Evolutionary conservation across 2,329 filamentous ascomycete species (phyloP).

Genomic region (Pseudocercospora macadamiae): DNA sequence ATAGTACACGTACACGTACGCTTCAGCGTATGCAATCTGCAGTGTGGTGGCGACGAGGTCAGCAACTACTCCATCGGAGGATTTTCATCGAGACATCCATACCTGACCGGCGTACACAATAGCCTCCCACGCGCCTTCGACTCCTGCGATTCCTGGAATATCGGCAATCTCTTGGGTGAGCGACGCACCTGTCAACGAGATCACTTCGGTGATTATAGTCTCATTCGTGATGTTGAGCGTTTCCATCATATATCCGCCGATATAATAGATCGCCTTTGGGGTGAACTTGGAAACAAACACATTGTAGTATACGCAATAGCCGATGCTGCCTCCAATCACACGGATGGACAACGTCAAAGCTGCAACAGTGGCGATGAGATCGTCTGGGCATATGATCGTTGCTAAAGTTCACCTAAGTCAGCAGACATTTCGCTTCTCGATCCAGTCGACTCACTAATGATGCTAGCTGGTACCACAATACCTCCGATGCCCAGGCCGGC

Average conservation of each 20-base stretch:
- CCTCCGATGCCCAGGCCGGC: constrained; percentile 68
- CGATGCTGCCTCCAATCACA: constrained; percentile 67
- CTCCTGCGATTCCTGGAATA: constrained; percentile 58
- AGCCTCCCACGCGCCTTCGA: constrained; percentile 40
- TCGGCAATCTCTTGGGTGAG: constrained; percentile 53
- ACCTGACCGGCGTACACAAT: constrained; percentile 32
- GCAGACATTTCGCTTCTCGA: background rate
- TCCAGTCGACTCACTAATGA: constrained; percentile 50
- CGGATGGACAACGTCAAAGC: constrained; percentile 71
- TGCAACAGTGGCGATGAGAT: constrained; percentile 70
- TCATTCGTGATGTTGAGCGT: constrained; percentile 53
- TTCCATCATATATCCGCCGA: constrained; percentile 55
- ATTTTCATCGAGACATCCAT: background rate
- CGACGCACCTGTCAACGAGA: constrained; percentile 57
- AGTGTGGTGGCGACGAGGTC: constrained; percentile 14
- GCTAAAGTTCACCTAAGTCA: constrained; percentile 34
- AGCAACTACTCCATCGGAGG: background rate
- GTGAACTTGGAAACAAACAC: constrained; percentile 44
- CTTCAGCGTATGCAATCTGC: constrained; percentile 35
- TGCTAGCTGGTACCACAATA: constrained; percentile 68
- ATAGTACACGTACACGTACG: constrained; percentile 36
- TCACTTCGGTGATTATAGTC: constrained; percentile 50
- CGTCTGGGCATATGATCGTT: constrained; percentile 70
- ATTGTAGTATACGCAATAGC: constrained; percentile 44
- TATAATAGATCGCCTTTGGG: constrained; percentile 48